Conservation (phyloP, 768 basidiomycete genomes). For the Pleurotus salmoneostramineus region DNA sequence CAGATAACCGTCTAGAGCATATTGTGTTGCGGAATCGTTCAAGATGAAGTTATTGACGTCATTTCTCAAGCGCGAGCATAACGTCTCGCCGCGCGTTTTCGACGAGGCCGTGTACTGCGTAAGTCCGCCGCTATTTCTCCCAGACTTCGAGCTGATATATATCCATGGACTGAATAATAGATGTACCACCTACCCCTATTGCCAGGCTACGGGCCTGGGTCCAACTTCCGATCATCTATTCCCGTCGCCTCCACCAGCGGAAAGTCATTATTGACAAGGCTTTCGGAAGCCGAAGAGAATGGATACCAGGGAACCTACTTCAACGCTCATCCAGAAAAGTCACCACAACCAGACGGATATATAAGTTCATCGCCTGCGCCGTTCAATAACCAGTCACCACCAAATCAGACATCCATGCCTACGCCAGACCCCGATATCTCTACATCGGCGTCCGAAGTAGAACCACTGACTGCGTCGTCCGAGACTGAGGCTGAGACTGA, state of each 20-base stretch:
- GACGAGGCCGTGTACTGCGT: slow-evolving; percentile 95
- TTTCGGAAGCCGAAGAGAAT: slow-evolving; percentile 87
- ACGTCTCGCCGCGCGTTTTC: slow-evolving; percentile 79
- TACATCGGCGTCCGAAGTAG: slow-evolving; percentile 11
- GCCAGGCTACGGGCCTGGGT: slow-evolving; percentile 84
- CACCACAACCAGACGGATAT: slow-evolving; percentile 54
- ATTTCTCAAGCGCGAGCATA: slow-evolving; percentile 92
- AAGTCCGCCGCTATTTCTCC: slow-evolving; percentile 25
- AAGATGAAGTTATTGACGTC: slow-evolving; percentile 80
- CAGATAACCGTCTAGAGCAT: slow-evolving; percentile 78
- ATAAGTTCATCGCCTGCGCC: slow-evolving; percentile 46
- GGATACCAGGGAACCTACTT: slow-evolving; percentile 91
- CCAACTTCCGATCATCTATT: slow-evolving; percentile 82
- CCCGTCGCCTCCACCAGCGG: slow-evolving; percentile 47
- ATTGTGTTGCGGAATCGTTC: slow-evolving; percentile 83
- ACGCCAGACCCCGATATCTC: slow-evolving; percentile 10
- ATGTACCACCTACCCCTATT: slow-evolving; percentile 90
- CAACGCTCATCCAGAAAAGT: slow-evolving; percentile 27
- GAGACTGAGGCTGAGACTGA: slow-evolving; percentile 13
- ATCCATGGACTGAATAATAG: slow-evolving; percentile 31
- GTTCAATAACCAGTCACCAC: slow-evolving; percentile 19
- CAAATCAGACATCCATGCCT: slow-evolving; percentile 7
- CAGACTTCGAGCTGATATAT: background rate
- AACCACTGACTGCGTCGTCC: slow-evolving; percentile 7
- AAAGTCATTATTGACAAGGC: slow-evolving; percentile 58